Evolutionary conservation across 768 basidiomycete species (phyloP).

Genomic region (Suillus plorans): DNA sequence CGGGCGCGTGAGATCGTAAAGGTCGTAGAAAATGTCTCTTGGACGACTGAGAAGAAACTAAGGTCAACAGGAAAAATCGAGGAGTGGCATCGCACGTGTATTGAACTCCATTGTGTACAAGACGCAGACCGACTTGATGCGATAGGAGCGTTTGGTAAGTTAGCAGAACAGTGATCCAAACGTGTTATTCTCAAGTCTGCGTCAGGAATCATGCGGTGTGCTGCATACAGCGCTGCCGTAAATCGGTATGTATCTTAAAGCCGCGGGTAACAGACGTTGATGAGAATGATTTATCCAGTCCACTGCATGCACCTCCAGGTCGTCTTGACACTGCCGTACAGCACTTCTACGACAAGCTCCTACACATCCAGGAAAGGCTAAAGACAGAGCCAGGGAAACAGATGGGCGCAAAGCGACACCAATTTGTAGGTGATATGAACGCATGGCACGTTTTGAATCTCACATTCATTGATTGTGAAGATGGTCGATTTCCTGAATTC

Average conservation of each 20-base stretch:
- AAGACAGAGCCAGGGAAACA: conserved; percentile 74
- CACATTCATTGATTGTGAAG: conserved; percentile 34
- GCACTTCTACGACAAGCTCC: conserved; percentile 86
- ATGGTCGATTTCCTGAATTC: conserved; percentile 62
- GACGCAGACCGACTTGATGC: conserved; percentile 80
- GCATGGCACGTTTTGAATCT: conserved; percentile 6
- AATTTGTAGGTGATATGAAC: conserved; percentile 48
- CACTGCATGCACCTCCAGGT: conserved; percentile 46
- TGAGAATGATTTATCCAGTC: conserved; percentile 23
- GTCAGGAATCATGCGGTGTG: conserved; percentile 63
- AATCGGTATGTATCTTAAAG: conserved; percentile 41
- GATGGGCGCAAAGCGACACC: conserved; percentile 71
- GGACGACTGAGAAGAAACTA: conserved; percentile 79
- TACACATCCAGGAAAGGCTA: conserved; percentile 69
- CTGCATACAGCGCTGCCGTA: conserved; percentile 57
- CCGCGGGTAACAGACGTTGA: neutral
- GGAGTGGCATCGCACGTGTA: conserved; percentile 67
- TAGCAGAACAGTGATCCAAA: neutral
- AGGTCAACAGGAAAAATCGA: conserved; percentile 53
- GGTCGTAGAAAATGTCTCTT: conserved; percentile 80
- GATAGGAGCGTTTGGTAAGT: conserved; percentile 74
- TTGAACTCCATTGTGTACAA: conserved; percentile 81
- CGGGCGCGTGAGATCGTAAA: conserved; percentile 53
- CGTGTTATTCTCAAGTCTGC: neutral
- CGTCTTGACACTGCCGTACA: conserved; percentile 64